These are phyloP conservation scores for Sporobolomyces phaffii DNA, from an alignment of 768 basidiomycete species.

Conservation along the genomic window DNA sequence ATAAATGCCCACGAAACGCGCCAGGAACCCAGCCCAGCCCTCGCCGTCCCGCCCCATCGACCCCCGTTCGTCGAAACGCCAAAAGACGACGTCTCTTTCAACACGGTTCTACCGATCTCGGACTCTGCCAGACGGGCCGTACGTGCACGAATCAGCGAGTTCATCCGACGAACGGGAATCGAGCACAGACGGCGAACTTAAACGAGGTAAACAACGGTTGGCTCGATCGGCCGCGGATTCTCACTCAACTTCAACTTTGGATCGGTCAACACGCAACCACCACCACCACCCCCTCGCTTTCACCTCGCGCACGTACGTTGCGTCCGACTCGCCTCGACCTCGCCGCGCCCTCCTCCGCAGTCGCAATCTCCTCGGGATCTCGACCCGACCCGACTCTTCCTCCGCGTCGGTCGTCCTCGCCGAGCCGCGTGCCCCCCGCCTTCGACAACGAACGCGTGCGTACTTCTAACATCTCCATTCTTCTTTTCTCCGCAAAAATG, in stretches of 20 bases:
- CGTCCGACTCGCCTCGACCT: not conserved
- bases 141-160: slow-evolving; percentile 18
- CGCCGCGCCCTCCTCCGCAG: not conserved
- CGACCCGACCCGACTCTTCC: not conserved
- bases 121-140: not conserved
- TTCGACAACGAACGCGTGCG: not conserved
- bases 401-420: slow-evolving; percentile 4
- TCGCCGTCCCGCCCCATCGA: not conserved
- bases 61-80: not conserved
- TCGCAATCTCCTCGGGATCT: slow-evolving; percentile 9
- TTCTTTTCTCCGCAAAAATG: too few species aligned
- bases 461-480: too few species aligned
- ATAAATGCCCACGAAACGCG: slow-evolving; percentile 16
- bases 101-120: not conserved
- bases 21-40: not conserved
- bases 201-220: not conserved
- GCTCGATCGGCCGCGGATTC: not conserved
- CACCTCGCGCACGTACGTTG: slow-evolving; percentile 1
- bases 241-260: slow-evolving; percentile 6
- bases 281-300: not conserved
- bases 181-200: not conserved
- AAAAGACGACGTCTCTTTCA: not conserved
- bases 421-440: slow-evolving; percentile 9
- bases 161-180: not conserved
- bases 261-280: not conserved